Conservation (phyloP, 139 green algal genomes). For the Mesotaenium endlicherianum region DNA sequence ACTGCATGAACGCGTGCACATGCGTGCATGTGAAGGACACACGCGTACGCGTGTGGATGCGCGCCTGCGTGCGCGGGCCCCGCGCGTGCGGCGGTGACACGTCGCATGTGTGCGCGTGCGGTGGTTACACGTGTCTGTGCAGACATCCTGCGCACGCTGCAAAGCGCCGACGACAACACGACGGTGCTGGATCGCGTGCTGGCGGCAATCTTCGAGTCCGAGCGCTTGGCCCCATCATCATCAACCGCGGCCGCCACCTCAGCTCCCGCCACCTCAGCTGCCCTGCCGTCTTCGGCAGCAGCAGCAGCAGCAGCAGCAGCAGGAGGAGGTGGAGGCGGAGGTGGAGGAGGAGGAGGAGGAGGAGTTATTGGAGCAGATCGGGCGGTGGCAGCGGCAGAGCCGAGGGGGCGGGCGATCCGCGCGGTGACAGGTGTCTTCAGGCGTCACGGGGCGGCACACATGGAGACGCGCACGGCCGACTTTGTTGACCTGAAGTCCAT, state of each 20-base stretch:
- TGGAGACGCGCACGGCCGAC: too few relatives aligned
- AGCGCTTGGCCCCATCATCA: too few relatives aligned
- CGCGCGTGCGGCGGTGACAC: too few relatives aligned
- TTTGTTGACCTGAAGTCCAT: too few relatives aligned
- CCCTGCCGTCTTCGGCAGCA: not conserved
- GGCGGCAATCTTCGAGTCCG: not conserved
- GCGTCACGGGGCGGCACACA: too few relatives aligned
- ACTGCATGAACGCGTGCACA: too few relatives aligned
- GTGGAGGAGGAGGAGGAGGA: not conserved
- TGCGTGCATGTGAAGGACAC: too few relatives aligned
- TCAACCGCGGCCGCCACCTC: not conserved
- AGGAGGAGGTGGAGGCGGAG: not conserved
- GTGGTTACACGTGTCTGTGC: not conserved
- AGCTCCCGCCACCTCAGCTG: not conserved
- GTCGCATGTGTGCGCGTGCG: too few relatives aligned
- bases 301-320: not conserved
- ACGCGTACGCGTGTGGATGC: too few relatives aligned
- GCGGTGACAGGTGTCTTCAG: too few relatives aligned
- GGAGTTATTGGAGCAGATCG: not conserved
- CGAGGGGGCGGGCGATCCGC: too few relatives aligned
- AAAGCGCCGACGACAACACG: not conserved
- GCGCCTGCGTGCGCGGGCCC: too few relatives aligned
- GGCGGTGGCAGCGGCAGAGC: not conserved
- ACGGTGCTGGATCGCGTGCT: slow-evolving; percentile 1
- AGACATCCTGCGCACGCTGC: slow-evolving; percentile 11